A percentile compares a stretch with the other conserved stretches of the same genome.
Conservation (phyloP, 805 yeast species). For the Ogataea trehaloabstinens region DNA sequence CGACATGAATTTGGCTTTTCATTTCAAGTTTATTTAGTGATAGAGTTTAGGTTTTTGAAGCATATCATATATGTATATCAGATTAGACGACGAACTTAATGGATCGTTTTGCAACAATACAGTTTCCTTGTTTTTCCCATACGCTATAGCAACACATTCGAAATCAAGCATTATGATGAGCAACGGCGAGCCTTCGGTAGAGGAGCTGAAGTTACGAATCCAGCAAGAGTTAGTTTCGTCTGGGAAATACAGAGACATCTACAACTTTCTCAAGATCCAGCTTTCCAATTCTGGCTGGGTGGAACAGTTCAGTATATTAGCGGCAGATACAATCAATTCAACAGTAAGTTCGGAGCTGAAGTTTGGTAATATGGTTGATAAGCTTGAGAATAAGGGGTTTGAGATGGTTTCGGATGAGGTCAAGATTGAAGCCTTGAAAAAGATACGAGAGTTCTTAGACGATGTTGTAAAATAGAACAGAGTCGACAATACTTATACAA, state of each 20-base stretch:
- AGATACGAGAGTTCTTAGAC: slow-evolving; percentile 59
- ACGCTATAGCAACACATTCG: too few species aligned
- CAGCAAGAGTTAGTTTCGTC: slow-evolving; percentile 69
- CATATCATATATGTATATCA: too few species aligned
- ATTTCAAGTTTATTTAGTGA: too few species aligned
- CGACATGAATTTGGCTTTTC: too few species aligned
- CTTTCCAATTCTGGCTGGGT: slow-evolving; percentile 84
- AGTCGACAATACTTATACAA: background rate
- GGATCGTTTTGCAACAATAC: too few species aligned
- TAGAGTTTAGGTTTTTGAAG: too few species aligned
- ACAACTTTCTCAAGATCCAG: slow-evolving; percentile 57
- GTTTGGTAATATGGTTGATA: slow-evolving; percentile 49
- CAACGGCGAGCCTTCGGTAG: slow-evolving; percentile 14
- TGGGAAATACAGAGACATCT: slow-evolving; percentile 79
- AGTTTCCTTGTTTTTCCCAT: too few species aligned
- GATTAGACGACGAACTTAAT: too few species aligned
- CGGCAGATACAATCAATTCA: slow-evolving; percentile 42
- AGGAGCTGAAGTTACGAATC: slow-evolving; percentile 53
- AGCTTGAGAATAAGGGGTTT: slow-evolving; percentile 65
- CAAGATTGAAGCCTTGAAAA: slow-evolving; percentile 54
- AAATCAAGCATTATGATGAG: too few species aligned
- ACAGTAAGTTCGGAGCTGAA: slow-evolving; percentile 30
- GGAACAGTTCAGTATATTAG: slow-evolving; percentile 64
- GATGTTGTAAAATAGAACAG: slow-evolving; percentile 36
- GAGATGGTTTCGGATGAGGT: slow-evolving; percentile 67